phyloP scores from a whole-genome alignment of 2,329 filamentous ascomycete species.

The Leptographium lundbergii region DNA sequence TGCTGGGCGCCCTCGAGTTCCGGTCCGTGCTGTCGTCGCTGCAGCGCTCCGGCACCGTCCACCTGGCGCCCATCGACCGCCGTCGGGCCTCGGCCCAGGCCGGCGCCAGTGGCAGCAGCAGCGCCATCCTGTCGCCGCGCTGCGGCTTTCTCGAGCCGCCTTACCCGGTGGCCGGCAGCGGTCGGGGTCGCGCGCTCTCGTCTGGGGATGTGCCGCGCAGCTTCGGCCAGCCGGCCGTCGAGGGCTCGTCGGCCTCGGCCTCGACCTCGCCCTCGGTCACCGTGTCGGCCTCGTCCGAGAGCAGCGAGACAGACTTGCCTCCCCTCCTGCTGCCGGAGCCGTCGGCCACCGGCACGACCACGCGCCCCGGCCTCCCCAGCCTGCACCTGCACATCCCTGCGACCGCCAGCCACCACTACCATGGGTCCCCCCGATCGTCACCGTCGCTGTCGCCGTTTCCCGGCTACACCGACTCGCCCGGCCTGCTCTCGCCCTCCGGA shows the following conservation, averaged over 20 bases:
- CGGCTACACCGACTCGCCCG: slow-evolving; percentile 47
- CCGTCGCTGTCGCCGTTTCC: slow-evolving; percentile 53
- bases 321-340: neutral
- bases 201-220: slow-evolving; percentile 26
- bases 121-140: slow-evolving; percentile 6
- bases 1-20: slow-evolving; percentile 90
- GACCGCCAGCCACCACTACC: neutral
- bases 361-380: slow-evolving; percentile 3
- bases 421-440: slow-evolving; percentile 29
- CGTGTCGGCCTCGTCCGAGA: no score
- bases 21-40: slow-evolving; percentile 80
- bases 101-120: slow-evolving; percentile 4
- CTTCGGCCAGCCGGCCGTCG: neutral
- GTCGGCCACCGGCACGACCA: neutral
- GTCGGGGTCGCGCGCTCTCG: slow-evolving; percentile 32
- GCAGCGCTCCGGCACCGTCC: slow-evolving; percentile 66
- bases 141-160: no score
- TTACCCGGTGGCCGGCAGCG: no score
- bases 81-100: slow-evolving; percentile 20
- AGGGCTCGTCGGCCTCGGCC: neutral
- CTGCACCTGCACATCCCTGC: slow-evolving; percentile 34
- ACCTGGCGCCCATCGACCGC: slow-evolving; percentile 54
- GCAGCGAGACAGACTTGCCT: neutral
- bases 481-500: slow-evolving; percentile 25
- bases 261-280: neutral